A percentile compares a stretch with the other conserved stretches of the same genome.
phyloP scores from a whole-genome alignment of 805 yeast genomes.

The Debaryomyces hansenii region DNA sequence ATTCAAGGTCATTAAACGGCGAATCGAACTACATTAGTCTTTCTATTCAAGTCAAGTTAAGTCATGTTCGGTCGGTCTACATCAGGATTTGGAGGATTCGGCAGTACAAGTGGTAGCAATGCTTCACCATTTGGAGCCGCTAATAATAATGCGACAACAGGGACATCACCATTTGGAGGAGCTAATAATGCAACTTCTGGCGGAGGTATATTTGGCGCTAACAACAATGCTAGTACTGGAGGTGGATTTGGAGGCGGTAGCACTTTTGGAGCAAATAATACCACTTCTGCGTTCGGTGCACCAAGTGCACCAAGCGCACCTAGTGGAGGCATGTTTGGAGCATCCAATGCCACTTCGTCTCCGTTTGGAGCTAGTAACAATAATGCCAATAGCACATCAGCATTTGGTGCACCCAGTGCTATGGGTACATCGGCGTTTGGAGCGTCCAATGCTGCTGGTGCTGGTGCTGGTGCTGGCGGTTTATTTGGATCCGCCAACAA shows the following conservation, averaged over 20 bases:
- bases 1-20: too few relatives aligned
- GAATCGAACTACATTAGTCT: neutral
- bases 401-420: conserved; percentile 15
- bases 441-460: conserved; percentile 3
- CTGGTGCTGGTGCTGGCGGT: conserved; percentile 9
- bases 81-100: conserved; percentile 56
- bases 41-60: neutral
- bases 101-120: conserved; percentile 21
- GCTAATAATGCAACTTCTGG: conserved; percentile 20
- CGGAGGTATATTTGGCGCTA: conserved; percentile 22
- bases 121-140: conserved; percentile 38
- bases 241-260: conserved; percentile 23
- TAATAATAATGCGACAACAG: conserved; percentile 14
- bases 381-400: conserved; percentile 5
- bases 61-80: conserved; percentile 50
- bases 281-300: conserved; percentile 24
- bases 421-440: conserved; percentile 19
- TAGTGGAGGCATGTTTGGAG: conserved; percentile 26
- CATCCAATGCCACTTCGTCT: conserved; percentile 21
- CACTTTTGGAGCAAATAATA: conserved; percentile 22
- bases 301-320: conserved; percentile 7
- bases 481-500: conserved; percentile 18
- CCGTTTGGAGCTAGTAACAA: conserved; percentile 25
- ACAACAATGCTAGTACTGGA: conserved; percentile 20
- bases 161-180: conserved; percentile 25